phyloP scores from a whole-genome alignment of 2,329 filamentous ascomycete species.

The Arthrocladium fulminans region DNA sequence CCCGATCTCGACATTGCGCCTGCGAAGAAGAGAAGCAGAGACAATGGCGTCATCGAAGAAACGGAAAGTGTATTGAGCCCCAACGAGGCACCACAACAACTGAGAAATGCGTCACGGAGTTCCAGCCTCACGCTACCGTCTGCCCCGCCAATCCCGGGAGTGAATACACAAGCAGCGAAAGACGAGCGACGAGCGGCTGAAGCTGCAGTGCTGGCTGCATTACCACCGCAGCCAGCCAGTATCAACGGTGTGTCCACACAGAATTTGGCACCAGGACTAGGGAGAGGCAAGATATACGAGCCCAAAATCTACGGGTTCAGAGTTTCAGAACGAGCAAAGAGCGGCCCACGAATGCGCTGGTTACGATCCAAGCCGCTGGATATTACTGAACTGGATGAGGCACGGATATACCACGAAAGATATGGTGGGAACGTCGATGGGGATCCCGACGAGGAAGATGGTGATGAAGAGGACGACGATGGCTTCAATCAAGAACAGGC shows the following conservation, averaged over 20 bases:
- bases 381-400: constrained; percentile 75
- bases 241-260: constrained; percentile 81
- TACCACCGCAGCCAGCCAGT: constrained; percentile 40
- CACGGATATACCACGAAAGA: constrained; percentile 30
- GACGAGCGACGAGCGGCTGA: constrained; percentile 26
- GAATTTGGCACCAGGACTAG: constrained; percentile 84
- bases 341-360: constrained; percentile 95
- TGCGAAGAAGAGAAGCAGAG: constrained; percentile 47
- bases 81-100: constrained; percentile 19
- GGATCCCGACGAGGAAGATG: constrained; percentile 27
- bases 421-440: constrained; percentile 25
- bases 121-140: constrained; percentile 19
- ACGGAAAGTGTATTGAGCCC: constrained; percentile 20
- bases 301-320: constrained; percentile 94
- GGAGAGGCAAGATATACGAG: constrained; percentile 76
- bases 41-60: constrained; percentile 16
- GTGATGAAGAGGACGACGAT: constrained; percentile 35
- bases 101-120: constrained; percentile 20
- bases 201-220: constrained; percentile 23
- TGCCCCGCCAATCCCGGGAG: constrained; percentile 24
- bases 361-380: constrained; percentile 73
- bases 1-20: constrained; percentile 81
- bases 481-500: constrained; percentile 32
- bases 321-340: constrained; percentile 80
- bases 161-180: constrained; percentile 27